A percentile compares a stretch with the other conserved stretches of the same genome.
Conservation (phyloP, 2,329 filamentous ascomycete species). For the Stachybotrys echinatus region DNA sequence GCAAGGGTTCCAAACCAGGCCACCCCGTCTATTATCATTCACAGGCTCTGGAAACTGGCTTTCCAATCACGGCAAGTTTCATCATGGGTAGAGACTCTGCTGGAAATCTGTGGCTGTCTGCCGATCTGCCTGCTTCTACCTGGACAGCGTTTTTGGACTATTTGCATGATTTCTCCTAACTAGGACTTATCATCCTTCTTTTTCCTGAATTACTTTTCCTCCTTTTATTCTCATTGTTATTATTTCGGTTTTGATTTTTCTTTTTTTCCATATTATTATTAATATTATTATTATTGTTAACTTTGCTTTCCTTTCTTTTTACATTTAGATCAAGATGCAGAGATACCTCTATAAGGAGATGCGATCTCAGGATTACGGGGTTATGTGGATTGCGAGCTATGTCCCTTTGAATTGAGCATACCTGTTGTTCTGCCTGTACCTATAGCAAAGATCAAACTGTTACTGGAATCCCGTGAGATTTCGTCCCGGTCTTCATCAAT, state of each 20-base stretch:
- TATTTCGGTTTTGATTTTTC: background rate
- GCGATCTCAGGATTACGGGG: too few species aligned
- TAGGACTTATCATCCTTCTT: too few species aligned
- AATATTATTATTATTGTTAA: too few species aligned
- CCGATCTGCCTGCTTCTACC: background rate
- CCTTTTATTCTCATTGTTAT: background rate
- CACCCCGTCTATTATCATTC: background rate
- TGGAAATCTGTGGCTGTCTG: background rate
- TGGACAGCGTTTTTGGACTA: background rate
- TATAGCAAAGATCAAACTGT: too few species aligned
- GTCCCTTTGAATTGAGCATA: too few species aligned
- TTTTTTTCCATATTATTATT: background rate
- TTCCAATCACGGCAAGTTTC: background rate
- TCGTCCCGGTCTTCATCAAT: too few species aligned
- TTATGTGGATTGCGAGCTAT: too few species aligned
- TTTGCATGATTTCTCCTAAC: background rate
- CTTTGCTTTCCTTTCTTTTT: too few species aligned
- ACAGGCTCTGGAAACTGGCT: background rate
- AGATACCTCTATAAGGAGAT: too few species aligned
- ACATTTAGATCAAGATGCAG: too few species aligned
- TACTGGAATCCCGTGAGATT: too few species aligned
- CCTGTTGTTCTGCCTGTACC: too few species aligned
- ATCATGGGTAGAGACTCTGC: background rate
- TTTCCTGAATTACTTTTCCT: background rate
- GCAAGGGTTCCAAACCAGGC: background rate